A percentile compares a stretch with the other conserved stretches of the same genome.
Evolutionary conservation across 1,139 yeast species (phyloP).

Genomic region (Nakaseomyces glabratus): DNA sequence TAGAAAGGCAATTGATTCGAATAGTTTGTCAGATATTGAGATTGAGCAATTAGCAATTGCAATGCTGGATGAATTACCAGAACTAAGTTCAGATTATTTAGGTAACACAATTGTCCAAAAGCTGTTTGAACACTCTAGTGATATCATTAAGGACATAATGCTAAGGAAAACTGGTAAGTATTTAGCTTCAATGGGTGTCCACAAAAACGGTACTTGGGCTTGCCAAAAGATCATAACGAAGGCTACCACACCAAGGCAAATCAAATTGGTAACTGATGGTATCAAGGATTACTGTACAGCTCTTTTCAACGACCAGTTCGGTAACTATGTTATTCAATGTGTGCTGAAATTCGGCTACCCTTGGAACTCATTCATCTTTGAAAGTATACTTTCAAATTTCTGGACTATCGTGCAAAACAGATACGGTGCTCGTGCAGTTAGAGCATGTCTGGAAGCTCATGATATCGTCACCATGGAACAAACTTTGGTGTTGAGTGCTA

Average conservation of each 20-base stretch:
- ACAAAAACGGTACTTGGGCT: constrained; percentile 99
- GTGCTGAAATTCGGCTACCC: constrained; percentile 85
- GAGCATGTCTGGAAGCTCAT: constrained; percentile 83
- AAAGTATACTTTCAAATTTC: constrained; percentile 70
- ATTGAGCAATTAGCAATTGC: constrained; percentile 77
- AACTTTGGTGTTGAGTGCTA: constrained; percentile 64
- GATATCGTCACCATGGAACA: constrained; percentile 54
- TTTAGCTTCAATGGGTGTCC: constrained; percentile 86
- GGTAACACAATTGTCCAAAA: constrained; percentile 96
- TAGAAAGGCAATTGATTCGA: constrained; percentile 44
- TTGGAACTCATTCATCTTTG: constrained; percentile 83
- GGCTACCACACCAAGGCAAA: constrained; percentile 60
- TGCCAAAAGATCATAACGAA: constrained; percentile 90
- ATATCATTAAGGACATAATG: constrained; percentile 71
- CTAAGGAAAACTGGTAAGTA: constrained; percentile 69
- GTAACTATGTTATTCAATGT: constrained; percentile 91
- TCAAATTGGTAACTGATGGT: constrained; percentile 55
- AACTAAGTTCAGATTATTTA: constrained; percentile 80
- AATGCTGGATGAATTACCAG: constrained; percentile 85
- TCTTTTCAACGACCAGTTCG: constrained; percentile 89
- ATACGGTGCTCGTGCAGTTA: constrained; percentile 89
- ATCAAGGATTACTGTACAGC: constrained; percentile 78
- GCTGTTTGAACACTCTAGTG: constrained; percentile 63
- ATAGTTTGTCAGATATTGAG: constrained; percentile 38
- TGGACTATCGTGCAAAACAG: constrained; percentile 79